Evolutionary conservation across 805 yeast species (phyloP), one percentile per base, ranked within the genome.

Genomic region (Yarrowia hollandica): DNA sequence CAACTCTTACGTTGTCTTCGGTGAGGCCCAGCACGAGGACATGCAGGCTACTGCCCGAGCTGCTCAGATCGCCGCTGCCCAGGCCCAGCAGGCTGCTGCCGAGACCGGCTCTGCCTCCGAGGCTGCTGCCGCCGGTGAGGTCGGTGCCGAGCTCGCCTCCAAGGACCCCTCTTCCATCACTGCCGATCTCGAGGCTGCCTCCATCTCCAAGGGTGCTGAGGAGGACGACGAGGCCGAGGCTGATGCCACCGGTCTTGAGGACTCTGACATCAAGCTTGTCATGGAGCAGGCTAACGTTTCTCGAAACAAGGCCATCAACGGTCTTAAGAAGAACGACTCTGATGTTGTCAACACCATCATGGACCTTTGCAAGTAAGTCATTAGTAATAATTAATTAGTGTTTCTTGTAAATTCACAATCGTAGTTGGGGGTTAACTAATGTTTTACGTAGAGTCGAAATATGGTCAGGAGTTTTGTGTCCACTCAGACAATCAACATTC

Each of bases 11-110:
- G 85, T 92, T 69, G 97, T 92, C 67, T 91, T 92, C 71, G 99
- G 99, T 79, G 97, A 91, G 79, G 96, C 97, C 73, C 88, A 90
- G 82, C 87, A 88, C 68, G 97, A 92, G 77, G 96, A 92, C 80
- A 79, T 90, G 77, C 85, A 88, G 77, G 81, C 88, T 76, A 86
- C 87, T 72, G 87, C 85, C 73, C 59, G 59, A 39, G 86, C 88
- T 64, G 88, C 85, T 74, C 88, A 88, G 71, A 88, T 88, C 66
- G 88, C 85, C 75, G 83, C 82, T 65, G 79, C 80, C 67, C 81
- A 81, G 63, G 76, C 76, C 66, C 78, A 76, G 63, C 78, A 77
- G 65, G 81, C 79, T 60, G 76, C 72, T 56, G 75, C 74, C 64
- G 64, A 56, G 44, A 61, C 63, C 28, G 64, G 42, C 25, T 74